A percentile compares a stretch with the other conserved stretches of the same genome.
These are phyloP conservation scores for Tylopilus cervinicoccineus DNA, from an alignment of 768 basidiomycete species.

Conservation along the genomic window DNA sequence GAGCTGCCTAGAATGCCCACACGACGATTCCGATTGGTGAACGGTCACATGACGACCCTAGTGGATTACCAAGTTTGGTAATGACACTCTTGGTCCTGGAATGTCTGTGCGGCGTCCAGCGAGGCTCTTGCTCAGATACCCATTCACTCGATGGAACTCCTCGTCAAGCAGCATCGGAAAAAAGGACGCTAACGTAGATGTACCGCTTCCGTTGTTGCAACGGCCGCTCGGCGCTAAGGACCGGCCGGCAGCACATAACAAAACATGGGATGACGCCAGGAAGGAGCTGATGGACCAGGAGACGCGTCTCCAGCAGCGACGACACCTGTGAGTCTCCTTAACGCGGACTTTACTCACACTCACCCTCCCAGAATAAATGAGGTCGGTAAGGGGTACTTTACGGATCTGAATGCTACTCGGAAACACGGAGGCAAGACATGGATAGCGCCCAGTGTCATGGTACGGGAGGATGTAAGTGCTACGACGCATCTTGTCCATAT, in stretches of 20 bases:
- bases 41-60: constrained; percentile 1
- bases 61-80: constrained; percentile 16
- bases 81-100: constrained; percentile 15
- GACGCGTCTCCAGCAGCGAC: constrained; percentile 63
- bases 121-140: constrained; percentile 11
- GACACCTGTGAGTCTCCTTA: constrained; percentile 43
- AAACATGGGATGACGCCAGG: constrained; percentile 56
- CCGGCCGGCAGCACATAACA: constrained; percentile 56
- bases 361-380: constrained; percentile 47
- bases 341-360: neutral
- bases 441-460: constrained; percentile 86
- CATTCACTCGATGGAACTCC: constrained; percentile 19
- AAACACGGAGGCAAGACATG: constrained; percentile 91
- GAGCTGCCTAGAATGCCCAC: no score
- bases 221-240: constrained; percentile 77
- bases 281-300: constrained; percentile 73
- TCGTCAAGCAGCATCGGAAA: constrained; percentile 5
- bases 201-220: constrained; percentile 39
- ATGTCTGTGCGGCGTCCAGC: constrained; percentile 17
- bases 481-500: neutral
- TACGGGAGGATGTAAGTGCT: constrained; percentile 79
- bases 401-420: constrained; percentile 77
- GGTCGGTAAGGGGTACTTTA: constrained; percentile 80
- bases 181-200: neutral
- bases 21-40: no score